Conservation (phyloP, 176 grass and related monocot species). For the Triticum turgidum region DNA sequence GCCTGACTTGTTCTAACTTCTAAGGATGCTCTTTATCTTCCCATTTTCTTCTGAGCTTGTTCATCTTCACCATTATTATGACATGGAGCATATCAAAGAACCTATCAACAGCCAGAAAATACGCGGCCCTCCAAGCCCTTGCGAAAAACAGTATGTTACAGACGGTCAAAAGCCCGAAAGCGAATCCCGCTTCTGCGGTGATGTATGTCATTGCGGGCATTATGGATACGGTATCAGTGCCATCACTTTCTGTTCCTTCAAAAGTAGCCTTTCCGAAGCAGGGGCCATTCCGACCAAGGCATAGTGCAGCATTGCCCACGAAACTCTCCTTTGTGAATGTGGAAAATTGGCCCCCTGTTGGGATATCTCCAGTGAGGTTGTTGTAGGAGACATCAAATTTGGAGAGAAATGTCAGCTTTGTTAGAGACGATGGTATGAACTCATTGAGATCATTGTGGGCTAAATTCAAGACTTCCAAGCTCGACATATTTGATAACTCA, state of each 20-base stretch:
- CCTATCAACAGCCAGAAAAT: slow-evolving; percentile 1
- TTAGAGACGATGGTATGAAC: slow-evolving; percentile 68
- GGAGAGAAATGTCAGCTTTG: slow-evolving; percentile 71
- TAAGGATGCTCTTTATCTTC: background rate
- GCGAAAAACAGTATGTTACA: background rate
- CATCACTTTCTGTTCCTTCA: background rate
- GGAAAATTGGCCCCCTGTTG: slow-evolving; percentile 78
- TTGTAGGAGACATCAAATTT: slow-evolving; percentile 64
- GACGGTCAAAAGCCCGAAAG: background rate
- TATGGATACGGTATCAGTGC: background rate
- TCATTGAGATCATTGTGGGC: slow-evolving; percentile 57
- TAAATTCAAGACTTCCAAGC: slow-evolving; percentile 60
- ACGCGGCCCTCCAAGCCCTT: background rate
- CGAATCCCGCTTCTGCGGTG: background rate
- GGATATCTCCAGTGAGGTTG: slow-evolving; percentile 58
- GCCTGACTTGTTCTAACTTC: background rate
- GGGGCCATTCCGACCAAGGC: background rate
- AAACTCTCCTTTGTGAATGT: slow-evolving; percentile 45
- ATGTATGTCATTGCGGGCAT: background rate
- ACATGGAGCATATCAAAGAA: background rate
- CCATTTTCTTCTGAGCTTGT: slow-evolving; percentile 2
- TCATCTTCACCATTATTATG: background rate
- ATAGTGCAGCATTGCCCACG: slow-evolving; percentile 29
- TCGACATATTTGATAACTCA: slow-evolving; percentile 67
- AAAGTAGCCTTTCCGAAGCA: background rate